Conservation (phyloP, 2,329 filamentous ascomycete genomes). For the Claviceps monticola region DNA sequence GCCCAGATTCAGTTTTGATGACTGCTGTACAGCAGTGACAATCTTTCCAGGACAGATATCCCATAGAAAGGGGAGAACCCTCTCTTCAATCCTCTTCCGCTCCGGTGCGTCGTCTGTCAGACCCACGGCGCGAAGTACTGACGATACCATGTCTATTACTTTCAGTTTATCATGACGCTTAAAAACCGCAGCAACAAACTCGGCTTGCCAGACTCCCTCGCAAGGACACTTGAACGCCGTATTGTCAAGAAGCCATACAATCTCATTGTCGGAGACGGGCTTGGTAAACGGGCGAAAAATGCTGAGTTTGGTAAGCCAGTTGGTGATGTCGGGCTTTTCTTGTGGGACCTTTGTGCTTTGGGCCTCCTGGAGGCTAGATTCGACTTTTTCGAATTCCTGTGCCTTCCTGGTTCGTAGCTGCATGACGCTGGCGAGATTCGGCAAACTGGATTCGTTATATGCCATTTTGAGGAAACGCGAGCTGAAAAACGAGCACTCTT, state of each 20-base stretch:
- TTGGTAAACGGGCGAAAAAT: constrained; percentile 34
- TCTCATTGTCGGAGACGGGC: constrained; percentile 49
- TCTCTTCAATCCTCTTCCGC: constrained; percentile 45
- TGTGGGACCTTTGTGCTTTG: constrained; percentile 13
- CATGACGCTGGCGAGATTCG: constrained; percentile 26
- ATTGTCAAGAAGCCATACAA: constrained; percentile 83
- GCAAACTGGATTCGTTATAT: constrained; percentile 12
- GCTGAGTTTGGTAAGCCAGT: constrained; percentile 37
- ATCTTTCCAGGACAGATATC: constrained; percentile 57
- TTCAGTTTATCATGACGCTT: constrained; percentile 54
- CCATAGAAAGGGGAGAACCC: constrained; percentile 67
- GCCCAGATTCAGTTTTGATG: constrained; percentile 40
- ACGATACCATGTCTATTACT: constrained; percentile 54
- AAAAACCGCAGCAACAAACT: constrained; percentile 75
- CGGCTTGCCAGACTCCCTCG: constrained; percentile 54
- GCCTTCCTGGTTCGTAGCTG: constrained; percentile 35
- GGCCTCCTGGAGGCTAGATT: constrained; percentile 30
- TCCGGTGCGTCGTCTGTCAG: constrained; percentile 46
- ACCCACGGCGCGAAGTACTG: constrained; percentile 55
- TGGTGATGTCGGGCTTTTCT: constrained; percentile 21
- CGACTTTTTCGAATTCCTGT: constrained; percentile 34
- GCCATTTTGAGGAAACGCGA: constrained; percentile 11
- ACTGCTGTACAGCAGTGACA: constrained; percentile 47
- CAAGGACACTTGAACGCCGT: constrained; percentile 53
- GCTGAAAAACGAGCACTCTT: neutral